These are phyloP conservation scores for Emericellopsis atlantica DNA, from an alignment of 2,329 filamentous ascomycete species.

Conservation along the genomic window DNA sequence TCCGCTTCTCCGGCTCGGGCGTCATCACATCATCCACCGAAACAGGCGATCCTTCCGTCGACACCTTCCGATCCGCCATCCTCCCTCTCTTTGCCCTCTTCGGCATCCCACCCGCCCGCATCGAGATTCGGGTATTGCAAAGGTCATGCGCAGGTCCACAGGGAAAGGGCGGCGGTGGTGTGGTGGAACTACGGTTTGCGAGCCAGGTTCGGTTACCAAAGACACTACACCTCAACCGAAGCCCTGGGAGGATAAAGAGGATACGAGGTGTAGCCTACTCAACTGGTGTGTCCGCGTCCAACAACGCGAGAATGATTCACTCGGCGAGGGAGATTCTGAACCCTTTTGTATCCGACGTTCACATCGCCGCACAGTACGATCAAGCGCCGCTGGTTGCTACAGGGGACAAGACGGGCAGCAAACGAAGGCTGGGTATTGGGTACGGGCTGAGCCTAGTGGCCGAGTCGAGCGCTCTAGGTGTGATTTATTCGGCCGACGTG, in stretches of 20 bases:
- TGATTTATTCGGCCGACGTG: slow-evolving; percentile 80
- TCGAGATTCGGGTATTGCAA: slow-evolving; percentile 73
- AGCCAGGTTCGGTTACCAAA: slow-evolving; percentile 90
- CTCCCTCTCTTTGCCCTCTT: slow-evolving; percentile 84
- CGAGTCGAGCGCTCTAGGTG: slow-evolving; percentile 71
- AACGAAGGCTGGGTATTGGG: slow-evolving; percentile 67
- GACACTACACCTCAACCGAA: slow-evolving; percentile 77
- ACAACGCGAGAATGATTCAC: slow-evolving; percentile 93
- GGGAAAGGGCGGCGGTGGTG: slow-evolving; percentile 71
- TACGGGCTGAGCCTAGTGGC: slow-evolving; percentile 87
- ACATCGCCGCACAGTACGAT: slow-evolving; percentile 74
- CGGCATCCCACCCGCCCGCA: slow-evolving; percentile 65
- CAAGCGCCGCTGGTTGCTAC: slow-evolving; percentile 42
- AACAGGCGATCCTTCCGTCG: slow-evolving; percentile 76
- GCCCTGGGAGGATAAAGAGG: slow-evolving; percentile 72
- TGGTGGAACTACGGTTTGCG: slow-evolving; percentile 88
- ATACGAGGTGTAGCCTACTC: slow-evolving; percentile 90
- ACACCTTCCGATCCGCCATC: slow-evolving; percentile 86
- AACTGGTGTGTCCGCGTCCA: slow-evolving; percentile 80
- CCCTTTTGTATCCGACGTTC: slow-evolving; percentile 73
- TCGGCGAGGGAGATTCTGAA: slow-evolving; percentile 80
- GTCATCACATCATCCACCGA: slow-evolving; percentile 84
- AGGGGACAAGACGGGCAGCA: slow-evolving; percentile 41
- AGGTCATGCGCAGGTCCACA: slow-evolving; percentile 66
- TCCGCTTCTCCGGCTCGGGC: slow-evolving; percentile 79